These are phyloP conservation scores for Hydnum rufescens DNA, from an alignment of 768 basidiomycete species.

Conservation along the genomic window DNA sequence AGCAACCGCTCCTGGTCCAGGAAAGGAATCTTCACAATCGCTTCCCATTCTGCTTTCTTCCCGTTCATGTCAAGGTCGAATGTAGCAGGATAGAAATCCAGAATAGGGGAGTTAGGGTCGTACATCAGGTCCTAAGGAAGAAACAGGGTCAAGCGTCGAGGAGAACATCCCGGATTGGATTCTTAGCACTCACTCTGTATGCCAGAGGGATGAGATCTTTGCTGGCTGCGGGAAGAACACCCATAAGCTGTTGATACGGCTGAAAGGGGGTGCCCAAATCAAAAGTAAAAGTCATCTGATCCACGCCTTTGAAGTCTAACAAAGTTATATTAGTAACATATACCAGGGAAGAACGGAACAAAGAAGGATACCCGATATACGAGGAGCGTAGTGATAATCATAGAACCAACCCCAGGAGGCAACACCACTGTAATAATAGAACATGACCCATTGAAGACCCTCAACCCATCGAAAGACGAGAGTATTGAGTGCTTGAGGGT, in stretches of 20 bases:
- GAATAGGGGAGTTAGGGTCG: conserved; percentile 61
- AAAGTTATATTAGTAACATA: background rate
- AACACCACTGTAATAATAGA: conserved; percentile 95
- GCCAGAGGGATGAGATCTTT: conserved; percentile 73
- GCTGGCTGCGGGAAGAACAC: conserved; percentile 83
- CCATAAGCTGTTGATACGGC: conserved; percentile 95
- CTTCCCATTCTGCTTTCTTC: conserved; percentile 98
- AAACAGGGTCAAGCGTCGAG: background rate
- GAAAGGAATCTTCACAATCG: conserved; percentile 96
- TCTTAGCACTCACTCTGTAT: conserved; percentile 44
- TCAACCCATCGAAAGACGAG: conserved; percentile 72
- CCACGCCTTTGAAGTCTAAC: conserved; percentile 41
- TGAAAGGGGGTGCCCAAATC: conserved; percentile 74
- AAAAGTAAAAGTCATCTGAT: conserved; percentile 69
- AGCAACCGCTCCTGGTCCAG: conserved; percentile 68
- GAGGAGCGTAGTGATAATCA: conserved; percentile 91
- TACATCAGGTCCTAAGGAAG: conserved; percentile 66
- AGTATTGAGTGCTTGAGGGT: conserved; percentile 44
- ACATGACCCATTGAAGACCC: conserved; percentile 97
- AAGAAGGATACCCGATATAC: conserved; percentile 60
- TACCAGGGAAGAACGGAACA: background rate
- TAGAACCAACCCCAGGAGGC: conserved; percentile 99
- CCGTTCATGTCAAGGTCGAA: conserved; percentile 93
- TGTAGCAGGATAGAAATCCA: conserved; percentile 84
- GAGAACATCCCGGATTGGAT: conserved; percentile 2